Base-by-base conservation (phyloP, 345 rosid species). In the Geranium brycei region DNA sequence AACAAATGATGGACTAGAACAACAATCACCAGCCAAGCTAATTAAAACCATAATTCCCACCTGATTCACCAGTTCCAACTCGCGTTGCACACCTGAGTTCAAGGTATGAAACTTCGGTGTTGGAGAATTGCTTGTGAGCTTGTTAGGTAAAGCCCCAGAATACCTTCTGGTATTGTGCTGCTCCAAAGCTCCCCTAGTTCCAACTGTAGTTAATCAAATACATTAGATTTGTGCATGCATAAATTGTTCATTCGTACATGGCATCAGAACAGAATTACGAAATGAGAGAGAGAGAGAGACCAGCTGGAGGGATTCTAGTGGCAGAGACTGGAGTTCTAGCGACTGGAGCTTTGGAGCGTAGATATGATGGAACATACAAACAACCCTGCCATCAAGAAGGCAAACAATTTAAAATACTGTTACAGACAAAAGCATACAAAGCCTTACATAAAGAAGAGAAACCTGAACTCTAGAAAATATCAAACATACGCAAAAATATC, bases 261-360 rank as follows among this genome's bases (percentile, higher is more conserved):
- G 3, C 18, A 17, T 17, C 8, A 16, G 59, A 57, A 8, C 13
- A 8, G 53, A 8, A 13, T 2, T 10, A 47, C 13, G 1, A 13
- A 8, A 13, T 0, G 53, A 8, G 53, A 47, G 53, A 47, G 53
- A 47, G 40, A 41, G 69, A 71, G 53, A 38, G 55, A 81, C 96
- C 90, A 66, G 91, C 76, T 12, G 90, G 88, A 63, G 92, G 89
- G 6, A 91, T 86, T 69, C 93, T 76, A 60, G 73, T 60, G 19
- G 31, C 30, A 31, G 58, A 12, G 4, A 18, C 15, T 35, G 91
- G 90, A 7, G 95, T 85, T 69, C 96, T 76, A 60, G 73, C 61
- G 47, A 47, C 31, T 32, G 59, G 7, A 2, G 32, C 19, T 60
- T 62, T 68, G 3, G 66, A 31, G 23, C 69, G 72, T 7, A 66